Evolutionary conservation across 352 stramenopile species (phyloP), one percentile per base, ranked within the genome.

Genomic region (Phytophthora parvispora): DNA sequence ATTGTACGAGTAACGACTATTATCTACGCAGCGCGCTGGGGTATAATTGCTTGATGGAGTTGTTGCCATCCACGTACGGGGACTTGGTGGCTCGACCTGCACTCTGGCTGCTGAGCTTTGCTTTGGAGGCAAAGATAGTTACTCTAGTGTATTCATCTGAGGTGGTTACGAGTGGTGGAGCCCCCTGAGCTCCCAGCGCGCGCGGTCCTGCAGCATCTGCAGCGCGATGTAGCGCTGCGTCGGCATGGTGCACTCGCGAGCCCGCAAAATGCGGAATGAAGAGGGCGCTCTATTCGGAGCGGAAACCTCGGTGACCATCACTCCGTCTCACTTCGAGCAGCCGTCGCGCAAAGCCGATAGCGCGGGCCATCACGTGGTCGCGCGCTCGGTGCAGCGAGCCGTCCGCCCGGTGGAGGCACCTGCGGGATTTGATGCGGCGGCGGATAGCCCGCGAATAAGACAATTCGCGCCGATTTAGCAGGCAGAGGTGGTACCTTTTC

Each of bases 151-250:
- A 7, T 18, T 43, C 36, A 16, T 42, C 6, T 40, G 16, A 22
- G 7, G 29, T 31, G 43, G 20, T 12, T 3, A 32, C 18, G 18
- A n/a, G n/a, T 42, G 49, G 28, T 56, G 28, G 29, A 9, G 29
- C 5, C 31, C 20, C 8, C 31, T 13, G 9, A 60, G 12, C 28
- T 58, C 67, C 16, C 60, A 67, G 1, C 66, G 67, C 13, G 24
- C 49, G 29, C 67, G 61, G 47, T 62, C 61, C 54, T 79, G 61
- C 28, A 77, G 61, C 66, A 81, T 81, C 31, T 76, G 58, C 28
- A 77, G 64, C 42, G 58, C 60, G 18, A 80, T 67, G 68, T 69
- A 72, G 53, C 72, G 61, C 64, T 75, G 64, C 51, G 50, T 69
- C 18, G 64, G 55, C 68, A 77, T 75, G 32, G 9, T 56, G 64